Base-by-base conservation (phyloP, 1,284 basidiomycete genomes). In the Malassezia dermatis region DNA sequence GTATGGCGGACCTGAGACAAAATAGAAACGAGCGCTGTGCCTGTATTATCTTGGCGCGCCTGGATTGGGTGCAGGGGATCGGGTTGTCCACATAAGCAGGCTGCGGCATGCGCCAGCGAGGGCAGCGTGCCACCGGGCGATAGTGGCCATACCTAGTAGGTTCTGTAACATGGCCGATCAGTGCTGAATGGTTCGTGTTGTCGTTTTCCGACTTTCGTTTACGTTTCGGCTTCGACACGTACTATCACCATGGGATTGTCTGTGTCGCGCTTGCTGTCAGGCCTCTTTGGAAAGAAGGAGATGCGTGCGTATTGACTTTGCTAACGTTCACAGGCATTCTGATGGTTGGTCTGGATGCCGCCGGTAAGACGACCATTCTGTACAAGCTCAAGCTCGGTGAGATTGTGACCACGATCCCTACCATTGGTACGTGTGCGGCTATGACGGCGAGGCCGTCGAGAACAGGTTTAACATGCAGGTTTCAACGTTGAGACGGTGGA, bases 361-460 rank as follows among this genome's bases (percentile, higher is more conserved):
- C 90, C 72, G 91, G 90, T 75, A 71, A 67, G 61, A 71, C 66
- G 41, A 71, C 94, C 76, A 98, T 98, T 73, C 81, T 98, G 71
- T 96, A 95, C 83, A 98, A 96, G 82, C 82, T 99, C 78, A 96
- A 98, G 82, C 84, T 96, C 53, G 93, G 93, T 77, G 93, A 98
- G 81, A 96, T 95, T 78, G 93, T 98, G 76, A 98, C 93, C 64
- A 98, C 93, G 64, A 98, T 98, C 78, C 93, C 93, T 61, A 98
- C 93, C 76, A 96, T 96, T 78, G 77, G 66, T 68, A 60, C 54
- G 66, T 63, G 35, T 27, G 10, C 13, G 4, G 34, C 15, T 27
- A 19, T 2, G 12, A 2, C 23, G n/a, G 27, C 12, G 28, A 4
- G 8, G 48, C 24, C n/a, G 27, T 26, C 37, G 1, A 4, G 24